Evolutionary conservation across 1,139 yeast species (phyloP).

Genomic region (Yamadazyma dendronema): DNA sequence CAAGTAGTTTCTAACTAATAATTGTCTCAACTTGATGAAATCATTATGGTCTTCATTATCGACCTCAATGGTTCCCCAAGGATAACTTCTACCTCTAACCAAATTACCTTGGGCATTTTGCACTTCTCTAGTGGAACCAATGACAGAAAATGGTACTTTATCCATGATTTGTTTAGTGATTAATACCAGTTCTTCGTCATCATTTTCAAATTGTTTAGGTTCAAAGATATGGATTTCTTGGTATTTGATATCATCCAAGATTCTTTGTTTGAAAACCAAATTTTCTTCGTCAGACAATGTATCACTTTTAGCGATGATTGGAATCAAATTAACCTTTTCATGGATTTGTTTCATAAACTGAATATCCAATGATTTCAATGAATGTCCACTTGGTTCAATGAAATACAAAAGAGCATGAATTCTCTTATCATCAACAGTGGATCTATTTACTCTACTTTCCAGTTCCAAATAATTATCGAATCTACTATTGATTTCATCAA

Average conservation of each 20-base stretch:
- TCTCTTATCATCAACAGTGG: slow-evolving; percentile 70
- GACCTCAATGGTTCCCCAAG: slow-evolving; percentile 97
- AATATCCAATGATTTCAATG: slow-evolving; percentile 84
- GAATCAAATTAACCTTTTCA: slow-evolving; percentile 89
- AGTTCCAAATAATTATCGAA: slow-evolving; percentile 87
- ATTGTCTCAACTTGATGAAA: slow-evolving; percentile 85
- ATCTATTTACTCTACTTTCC: slow-evolving; percentile 83
- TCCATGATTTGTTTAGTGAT: slow-evolving; percentile 67
- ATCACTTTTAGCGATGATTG: slow-evolving; percentile 93
- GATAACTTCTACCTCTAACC: slow-evolving; percentile 92
- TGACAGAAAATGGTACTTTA: slow-evolving; percentile 88
- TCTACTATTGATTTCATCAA: slow-evolving; percentile 82
- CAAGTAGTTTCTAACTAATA: slow-evolving; percentile 84
- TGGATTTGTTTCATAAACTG: slow-evolving; percentile 86
- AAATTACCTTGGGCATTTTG: slow-evolving; percentile 70
- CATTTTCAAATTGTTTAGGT: slow-evolving; percentile 78
- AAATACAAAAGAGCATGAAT: slow-evolving; percentile 87
- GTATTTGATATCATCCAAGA: slow-evolving; percentile 70
- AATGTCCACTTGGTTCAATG: slow-evolving; percentile 97
- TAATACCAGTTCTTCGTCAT: slow-evolving; percentile 77
- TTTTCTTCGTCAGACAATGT: slow-evolving; percentile 89
- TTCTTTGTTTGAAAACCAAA: slow-evolving; percentile 65
- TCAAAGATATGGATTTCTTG: slow-evolving; percentile 78
- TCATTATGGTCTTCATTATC: slow-evolving; percentile 95
- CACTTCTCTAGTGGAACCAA: slow-evolving; percentile 83